Evolutionary conservation across 495 filamentous ascomycete genomes (phyloP).

Genomic region (Penicillium maclennaniae): DNA sequence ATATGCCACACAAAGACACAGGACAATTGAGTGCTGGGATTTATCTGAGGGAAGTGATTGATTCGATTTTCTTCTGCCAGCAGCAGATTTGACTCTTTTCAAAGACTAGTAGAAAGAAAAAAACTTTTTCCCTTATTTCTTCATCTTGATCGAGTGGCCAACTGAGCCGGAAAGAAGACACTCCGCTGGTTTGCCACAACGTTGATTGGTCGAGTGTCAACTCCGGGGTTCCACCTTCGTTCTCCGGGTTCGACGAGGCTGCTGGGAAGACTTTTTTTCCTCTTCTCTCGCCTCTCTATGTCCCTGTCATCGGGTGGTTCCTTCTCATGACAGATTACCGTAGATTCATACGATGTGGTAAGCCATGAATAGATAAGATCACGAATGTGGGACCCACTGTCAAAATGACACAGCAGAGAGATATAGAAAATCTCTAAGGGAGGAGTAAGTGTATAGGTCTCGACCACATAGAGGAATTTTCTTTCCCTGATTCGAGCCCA

Average conservation of each 20-base stretch:
- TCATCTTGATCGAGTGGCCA: slow-evolving; percentile 8
- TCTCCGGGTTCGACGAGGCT: slow-evolving; percentile 13
- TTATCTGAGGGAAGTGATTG: not conserved
- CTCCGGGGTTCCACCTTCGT: slow-evolving; percentile 8
- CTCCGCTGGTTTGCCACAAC: slow-evolving; percentile 5
- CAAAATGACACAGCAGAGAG: too few relatives aligned
- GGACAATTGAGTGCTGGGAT: not conserved
- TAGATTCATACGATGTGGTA: too few relatives aligned
- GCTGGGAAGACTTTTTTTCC: not conserved
- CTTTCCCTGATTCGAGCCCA: not conserved
- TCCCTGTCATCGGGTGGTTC: too few relatives aligned
- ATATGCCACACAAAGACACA: not conserved
- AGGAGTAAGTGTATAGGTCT: not conserved
- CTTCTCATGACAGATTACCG: too few relatives aligned
- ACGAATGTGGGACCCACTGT: too few relatives aligned
- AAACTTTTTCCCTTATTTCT: not conserved
- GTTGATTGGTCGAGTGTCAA: slow-evolving; percentile 2
- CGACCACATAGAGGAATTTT: not conserved
- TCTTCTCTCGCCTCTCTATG: not conserved
- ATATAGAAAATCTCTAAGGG: not conserved
- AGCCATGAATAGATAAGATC: not conserved
- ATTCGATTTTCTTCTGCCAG: not conserved
- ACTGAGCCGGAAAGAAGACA: slow-evolving; percentile 2
- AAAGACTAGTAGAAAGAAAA: not conserved
- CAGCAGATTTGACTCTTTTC: not conserved